phyloP scores from a whole-genome alignment of 495 filamentous ascomycete genomes.

The Staphylotrichum longicolle region DNA sequence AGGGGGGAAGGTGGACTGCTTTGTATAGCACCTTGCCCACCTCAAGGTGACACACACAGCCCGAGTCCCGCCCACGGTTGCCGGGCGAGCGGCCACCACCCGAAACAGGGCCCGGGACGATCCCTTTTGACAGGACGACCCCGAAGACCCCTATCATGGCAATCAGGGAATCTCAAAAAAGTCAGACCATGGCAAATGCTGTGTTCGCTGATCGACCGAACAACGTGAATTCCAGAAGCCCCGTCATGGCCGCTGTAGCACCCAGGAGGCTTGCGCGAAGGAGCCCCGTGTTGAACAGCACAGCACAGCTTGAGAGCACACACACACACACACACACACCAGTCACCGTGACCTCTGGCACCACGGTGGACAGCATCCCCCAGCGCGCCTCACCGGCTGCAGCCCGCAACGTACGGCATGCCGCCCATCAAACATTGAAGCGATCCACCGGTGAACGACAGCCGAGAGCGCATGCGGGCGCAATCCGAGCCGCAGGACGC shows the following conservation, averaged over 20 bases:
- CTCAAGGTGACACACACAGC: neutral
- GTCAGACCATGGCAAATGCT: neutral
- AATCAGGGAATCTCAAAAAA: neutral
- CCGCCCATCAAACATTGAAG: constrained; percentile 1
- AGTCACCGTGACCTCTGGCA: neutral
- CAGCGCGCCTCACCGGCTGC: constrained; percentile 17
- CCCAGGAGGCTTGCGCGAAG: constrained; percentile 5
- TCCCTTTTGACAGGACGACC: neutral
- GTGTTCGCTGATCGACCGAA: neutral
- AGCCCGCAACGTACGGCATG: constrained; percentile 14
- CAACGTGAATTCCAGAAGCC: constrained; percentile 6
- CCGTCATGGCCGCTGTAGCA: neutral
- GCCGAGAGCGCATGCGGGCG: neutral
- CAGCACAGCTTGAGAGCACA: too few species aligned
- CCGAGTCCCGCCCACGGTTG: neutral
- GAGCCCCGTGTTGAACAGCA: neutral
- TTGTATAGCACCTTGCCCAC: neutral
- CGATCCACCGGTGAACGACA: constrained; percentile 17
- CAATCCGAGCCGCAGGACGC: constrained; percentile 4
- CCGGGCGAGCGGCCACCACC: constrained; percentile 6
- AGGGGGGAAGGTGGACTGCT: neutral
- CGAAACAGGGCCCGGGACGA: constrained; percentile 8
- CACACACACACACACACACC: neutral
- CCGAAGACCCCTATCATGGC: neutral
- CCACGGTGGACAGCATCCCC: neutral